Percentiles rank a stretch among this genome's conserved stretches.
Conservation (phyloP, 306 rosid species). For the Hippophae rhamnoides region DNA sequence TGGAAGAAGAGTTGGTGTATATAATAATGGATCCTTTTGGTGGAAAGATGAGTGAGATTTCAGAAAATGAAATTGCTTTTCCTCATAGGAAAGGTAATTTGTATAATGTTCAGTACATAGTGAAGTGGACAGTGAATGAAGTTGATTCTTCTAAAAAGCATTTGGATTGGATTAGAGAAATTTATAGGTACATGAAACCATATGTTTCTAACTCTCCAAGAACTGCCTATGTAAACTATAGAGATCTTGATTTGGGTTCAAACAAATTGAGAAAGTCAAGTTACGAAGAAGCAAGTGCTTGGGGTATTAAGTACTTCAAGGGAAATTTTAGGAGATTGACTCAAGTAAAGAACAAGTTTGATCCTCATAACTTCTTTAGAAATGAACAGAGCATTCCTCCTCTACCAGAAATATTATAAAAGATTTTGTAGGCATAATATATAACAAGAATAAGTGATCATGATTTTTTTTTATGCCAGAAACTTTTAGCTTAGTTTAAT, state of each 20-base stretch:
- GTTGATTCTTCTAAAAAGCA: conserved; percentile 21
- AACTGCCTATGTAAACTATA: conserved; percentile 58
- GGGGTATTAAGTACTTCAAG: conserved; percentile 66
- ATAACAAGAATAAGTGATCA: too few species aligned
- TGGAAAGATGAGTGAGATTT: conserved; percentile 56
- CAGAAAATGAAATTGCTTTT: conserved; percentile 49
- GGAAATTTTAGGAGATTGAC: conserved; percentile 53
- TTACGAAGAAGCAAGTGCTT: conserved; percentile 40
- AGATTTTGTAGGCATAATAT: too few species aligned
- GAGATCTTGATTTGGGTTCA: conserved; percentile 63
- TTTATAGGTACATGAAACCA: conserved; percentile 57
- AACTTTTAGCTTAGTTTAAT: too few species aligned
- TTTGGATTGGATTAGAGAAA: conserved; percentile 32
- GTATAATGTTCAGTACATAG: conserved; percentile 57
- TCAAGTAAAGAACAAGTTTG: conserved; percentile 43
- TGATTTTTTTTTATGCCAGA: too few species aligned
- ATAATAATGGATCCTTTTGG: conserved; percentile 54
- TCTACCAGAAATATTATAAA: conserved; percentile 10
- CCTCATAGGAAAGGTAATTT: conserved; percentile 68
- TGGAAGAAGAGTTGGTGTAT: conserved; percentile 43
- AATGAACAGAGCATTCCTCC: conserved; percentile 70
- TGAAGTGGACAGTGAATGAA: conserved; percentile 51
- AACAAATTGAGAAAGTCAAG: conserved; percentile 41
- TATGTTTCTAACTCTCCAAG: conserved; percentile 54
- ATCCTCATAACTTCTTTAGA: conserved; percentile 53